Evolutionary conservation across 164 flowering plant species (phyloP).

Genomic region (Chimonanthus praecox): DNA sequence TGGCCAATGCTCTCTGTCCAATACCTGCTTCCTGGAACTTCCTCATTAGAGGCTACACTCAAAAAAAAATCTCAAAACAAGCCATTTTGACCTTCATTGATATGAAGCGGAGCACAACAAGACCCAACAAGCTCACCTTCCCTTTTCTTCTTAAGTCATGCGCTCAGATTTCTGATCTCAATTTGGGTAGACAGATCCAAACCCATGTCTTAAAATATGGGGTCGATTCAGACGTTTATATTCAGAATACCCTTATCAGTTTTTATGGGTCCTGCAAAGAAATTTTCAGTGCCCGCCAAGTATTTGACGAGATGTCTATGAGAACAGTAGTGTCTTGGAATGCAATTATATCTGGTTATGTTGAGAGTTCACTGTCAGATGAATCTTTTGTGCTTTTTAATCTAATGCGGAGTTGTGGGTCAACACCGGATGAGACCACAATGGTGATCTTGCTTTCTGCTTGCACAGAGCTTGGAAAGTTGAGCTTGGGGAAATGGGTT

Average conservation of each 20-base stretch:
- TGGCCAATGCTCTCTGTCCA: neutral
- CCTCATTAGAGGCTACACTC: conserved; percentile 12
- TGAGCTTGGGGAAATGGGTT: conserved; percentile 44
- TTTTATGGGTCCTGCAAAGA: conserved; percentile 11
- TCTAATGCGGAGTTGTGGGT: conserved; percentile 36
- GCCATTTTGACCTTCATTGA: neutral
- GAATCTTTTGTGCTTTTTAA: conserved; percentile 40
- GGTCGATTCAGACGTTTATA: conserved; percentile 6
- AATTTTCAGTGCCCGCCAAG: conserved; percentile 5
- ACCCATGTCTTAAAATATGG: conserved; percentile 7
- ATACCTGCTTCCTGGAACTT: conserved; percentile 11
- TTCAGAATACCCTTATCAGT: conserved; percentile 13
- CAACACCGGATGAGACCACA: conserved; percentile 29
- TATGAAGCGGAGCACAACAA: neutral
- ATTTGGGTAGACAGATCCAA: conserved; percentile 11
- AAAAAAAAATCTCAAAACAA: neutral
- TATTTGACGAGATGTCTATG: conserved; percentile 10
- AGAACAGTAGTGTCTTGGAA: conserved; percentile 46
- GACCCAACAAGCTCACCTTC: conserved; percentile 15
- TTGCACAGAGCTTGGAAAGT: conserved; percentile 34
- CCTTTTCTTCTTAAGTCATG: conserved; percentile 18
- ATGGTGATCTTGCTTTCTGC: conserved; percentile 39
- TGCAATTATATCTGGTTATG: conserved; percentile 51
- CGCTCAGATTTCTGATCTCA: neutral
- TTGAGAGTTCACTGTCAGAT: conserved; percentile 35